phyloP scores from a whole-genome alignment of 768 basidiomycete genomes.

The Epithele typhae region DNA sequence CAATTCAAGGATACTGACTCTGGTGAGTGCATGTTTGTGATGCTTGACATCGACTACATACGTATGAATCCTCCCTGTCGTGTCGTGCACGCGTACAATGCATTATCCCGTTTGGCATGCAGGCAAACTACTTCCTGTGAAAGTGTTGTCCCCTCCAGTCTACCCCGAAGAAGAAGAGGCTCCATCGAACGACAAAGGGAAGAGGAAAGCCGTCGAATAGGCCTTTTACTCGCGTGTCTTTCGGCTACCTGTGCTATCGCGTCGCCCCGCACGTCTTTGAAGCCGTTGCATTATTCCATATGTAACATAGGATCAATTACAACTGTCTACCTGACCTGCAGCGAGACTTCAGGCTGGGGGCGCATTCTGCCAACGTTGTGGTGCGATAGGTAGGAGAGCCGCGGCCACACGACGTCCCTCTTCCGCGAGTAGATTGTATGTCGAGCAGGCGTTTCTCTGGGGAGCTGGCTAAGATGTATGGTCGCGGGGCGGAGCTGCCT shows the following conservation, averaged over 20 bases:
- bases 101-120: neutral
- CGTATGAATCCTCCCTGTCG: slow-evolving; percentile 2
- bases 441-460: slow-evolving; percentile 90
- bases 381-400: slow-evolving; percentile 71
- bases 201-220: slow-evolving; percentile 51
- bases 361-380: slow-evolving; percentile 24
- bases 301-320: no score
- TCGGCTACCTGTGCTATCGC: no score
- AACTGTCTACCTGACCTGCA: neutral
- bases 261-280: no score
- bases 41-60: neutral
- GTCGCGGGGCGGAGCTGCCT: neutral
- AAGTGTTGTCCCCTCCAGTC: slow-evolving; percentile 52
- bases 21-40: slow-evolving; percentile 41
- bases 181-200: slow-evolving; percentile 47
- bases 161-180: slow-evolving; percentile 53
- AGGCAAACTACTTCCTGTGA: slow-evolving; percentile 60
- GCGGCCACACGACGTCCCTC: slow-evolving; percentile 93
- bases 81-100: neutral
- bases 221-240: no score
- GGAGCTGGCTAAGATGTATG: neutral
- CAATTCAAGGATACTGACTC: slow-evolving; percentile 60
- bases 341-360: slow-evolving; percentile 1
- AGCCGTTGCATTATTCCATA: no score
- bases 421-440: slow-evolving; percentile 90